These are phyloP conservation scores for Pseudocohnilembus persalinus DNA, from an alignment of 169 alveolate genomes.

Conservation along the genomic window DNA sequence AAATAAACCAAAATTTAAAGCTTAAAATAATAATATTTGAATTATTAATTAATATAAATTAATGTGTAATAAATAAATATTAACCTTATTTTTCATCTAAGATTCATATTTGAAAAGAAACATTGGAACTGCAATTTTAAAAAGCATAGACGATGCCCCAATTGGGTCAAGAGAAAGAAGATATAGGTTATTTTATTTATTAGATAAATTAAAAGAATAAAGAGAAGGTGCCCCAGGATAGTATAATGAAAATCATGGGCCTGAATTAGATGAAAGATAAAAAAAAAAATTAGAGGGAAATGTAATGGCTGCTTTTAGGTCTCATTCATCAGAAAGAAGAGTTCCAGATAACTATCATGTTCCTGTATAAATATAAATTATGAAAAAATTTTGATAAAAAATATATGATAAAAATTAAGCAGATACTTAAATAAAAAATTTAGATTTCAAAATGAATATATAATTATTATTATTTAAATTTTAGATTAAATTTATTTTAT, in stretches of 20 bases:
- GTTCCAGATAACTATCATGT: neutral
- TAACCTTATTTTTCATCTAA: neutral
- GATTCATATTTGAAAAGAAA: neutral
- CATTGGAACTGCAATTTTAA: neutral
- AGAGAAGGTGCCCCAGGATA: conserved; percentile 15
- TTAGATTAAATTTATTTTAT: too few relatives aligned
- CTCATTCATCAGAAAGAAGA: conserved; percentile 23
- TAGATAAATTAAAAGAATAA: conserved; percentile 14
- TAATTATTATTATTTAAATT: too few relatives aligned
- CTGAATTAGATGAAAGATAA: too few relatives aligned
- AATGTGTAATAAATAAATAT: neutral
- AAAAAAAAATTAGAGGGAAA: conserved; percentile 2
- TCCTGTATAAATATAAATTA: neutral
- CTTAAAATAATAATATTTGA: neutral
- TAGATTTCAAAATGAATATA: too few relatives aligned
- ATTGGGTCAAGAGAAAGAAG: conserved; percentile 17
- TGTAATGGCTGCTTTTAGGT: neutral
- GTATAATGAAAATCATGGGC: neutral
- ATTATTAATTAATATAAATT: neutral
- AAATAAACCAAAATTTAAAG: neutral
- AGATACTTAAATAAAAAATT: too few relatives aligned
- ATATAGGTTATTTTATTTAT: neutral
- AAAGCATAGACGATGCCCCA: conserved; percentile 8
- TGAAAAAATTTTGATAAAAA: too few relatives aligned
- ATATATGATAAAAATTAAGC: too few relatives aligned